phyloP scores from a whole-genome alignment of 1,139 yeast species.

The Pichia kudriavzevii region DNA sequence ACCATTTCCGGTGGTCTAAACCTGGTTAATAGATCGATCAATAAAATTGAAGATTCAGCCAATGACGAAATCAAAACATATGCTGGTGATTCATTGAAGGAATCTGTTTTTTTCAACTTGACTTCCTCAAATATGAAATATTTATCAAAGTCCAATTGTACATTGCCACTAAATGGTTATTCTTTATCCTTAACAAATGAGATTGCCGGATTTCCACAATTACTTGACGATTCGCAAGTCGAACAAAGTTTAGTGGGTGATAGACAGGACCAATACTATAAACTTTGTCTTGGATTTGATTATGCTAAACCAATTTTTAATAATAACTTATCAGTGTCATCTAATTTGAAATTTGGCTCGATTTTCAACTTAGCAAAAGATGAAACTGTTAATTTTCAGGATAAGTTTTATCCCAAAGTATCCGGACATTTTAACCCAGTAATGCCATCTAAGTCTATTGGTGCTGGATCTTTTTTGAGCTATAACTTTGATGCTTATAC shows the following conservation, averaged over 20 bases:
- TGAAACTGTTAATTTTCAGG: constrained; percentile 34
- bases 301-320: constrained; percentile 30
- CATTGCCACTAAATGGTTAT: constrained; percentile 23
- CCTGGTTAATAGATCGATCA: constrained; percentile 36
- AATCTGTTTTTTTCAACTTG: constrained; percentile 21
- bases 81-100: constrained; percentile 28
- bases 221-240: constrained; percentile 8
- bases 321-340: constrained; percentile 34
- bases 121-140: constrained; percentile 22
- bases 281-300: constrained; percentile 20
- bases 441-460: constrained; percentile 24
- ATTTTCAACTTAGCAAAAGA: constrained; percentile 20
- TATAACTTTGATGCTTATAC: constrained; percentile 29
- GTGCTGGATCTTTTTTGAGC: constrained; percentile 28
- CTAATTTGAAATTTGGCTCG: constrained; percentile 34
- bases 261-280: constrained; percentile 28
- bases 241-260: constrained; percentile 5
- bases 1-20: constrained; percentile 33
- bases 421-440: constrained; percentile 16
- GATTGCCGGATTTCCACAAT: constrained; percentile 22
- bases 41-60: constrained; percentile 38
- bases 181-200: constrained; percentile 22
- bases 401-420: constrained; percentile 37
- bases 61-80: constrained; percentile 29
- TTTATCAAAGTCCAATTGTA: constrained; percentile 27